Conservation (phyloP, 2,329 filamentous ascomycete genomes). For the Fusarium protoensiforme region DNA sequence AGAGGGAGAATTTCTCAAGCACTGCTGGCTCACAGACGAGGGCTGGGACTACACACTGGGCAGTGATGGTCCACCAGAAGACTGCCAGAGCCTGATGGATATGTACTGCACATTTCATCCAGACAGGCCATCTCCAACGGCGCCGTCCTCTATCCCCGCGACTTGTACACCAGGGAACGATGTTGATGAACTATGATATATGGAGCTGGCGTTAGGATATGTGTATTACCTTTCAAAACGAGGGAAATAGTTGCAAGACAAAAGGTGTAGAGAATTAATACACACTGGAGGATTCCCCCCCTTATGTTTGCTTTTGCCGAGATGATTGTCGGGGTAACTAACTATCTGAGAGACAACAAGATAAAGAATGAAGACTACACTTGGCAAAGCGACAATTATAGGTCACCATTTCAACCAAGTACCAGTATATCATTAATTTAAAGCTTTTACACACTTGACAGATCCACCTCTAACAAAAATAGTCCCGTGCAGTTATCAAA, state of each 20-base stretch:
- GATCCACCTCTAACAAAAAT: neutral
- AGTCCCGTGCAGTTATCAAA: neutral
- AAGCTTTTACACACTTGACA: neutral
- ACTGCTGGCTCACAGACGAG: neutral
- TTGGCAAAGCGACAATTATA: neutral
- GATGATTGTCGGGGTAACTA: neutral
- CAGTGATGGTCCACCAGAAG: neutral
- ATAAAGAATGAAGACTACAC: neutral
- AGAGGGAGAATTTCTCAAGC: neutral
- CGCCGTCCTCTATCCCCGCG: neutral
- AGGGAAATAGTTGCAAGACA: neutral
- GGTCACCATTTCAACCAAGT: neutral
- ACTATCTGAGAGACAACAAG: neutral
- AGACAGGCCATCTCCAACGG: neutral
- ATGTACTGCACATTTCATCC: neutral
- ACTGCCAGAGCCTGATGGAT: neutral
- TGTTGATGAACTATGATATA: neutral
- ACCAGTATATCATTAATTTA: neutral
- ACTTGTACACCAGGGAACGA: neutral
- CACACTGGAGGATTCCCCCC: no score
- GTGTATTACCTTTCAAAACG: neutral
- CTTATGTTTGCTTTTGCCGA: neutral
- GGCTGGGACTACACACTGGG: neutral
- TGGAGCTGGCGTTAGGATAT: neutral
- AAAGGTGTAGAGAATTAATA: neutral